Evolutionary conservation across 176 grass and related monocot genomes (phyloP), one percentile per base, ranked within the genome.

Genomic region (Carex littledalei): DNA sequence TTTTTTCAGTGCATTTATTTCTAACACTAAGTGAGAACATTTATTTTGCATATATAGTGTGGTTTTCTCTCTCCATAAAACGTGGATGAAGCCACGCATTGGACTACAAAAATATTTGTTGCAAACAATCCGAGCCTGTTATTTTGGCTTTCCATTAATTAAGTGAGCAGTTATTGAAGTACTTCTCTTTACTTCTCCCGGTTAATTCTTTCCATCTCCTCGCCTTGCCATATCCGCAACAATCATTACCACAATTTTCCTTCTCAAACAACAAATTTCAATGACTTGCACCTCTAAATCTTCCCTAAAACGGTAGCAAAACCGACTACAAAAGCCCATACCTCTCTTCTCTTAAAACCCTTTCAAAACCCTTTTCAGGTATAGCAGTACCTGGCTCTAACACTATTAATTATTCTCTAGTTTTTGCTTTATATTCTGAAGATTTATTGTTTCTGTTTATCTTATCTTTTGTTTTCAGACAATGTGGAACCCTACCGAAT

Each of bases 201-300:
- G 37, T 56, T 64, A 35, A 21, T 64, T 61, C 10, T 43, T 82
- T 82, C 80, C 24, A 66, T 82, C 80, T 82, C 80, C 21, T 82
- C 79, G 52, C 37, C 80, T 82, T 66, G 59, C 61, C 80, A 82
- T 82, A 64, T 82, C 35, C 11, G 39, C 80, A 82, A 37, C 80
- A 82, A 82, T 82, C 80, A 82, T 82, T 64, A 66, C 80, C 80
- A 82, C 45, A 63, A 63, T 45, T 49, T 66, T 82, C 80, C 58
- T 53, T 76, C 71, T 29, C 71, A 26, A 50, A 71, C 67, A 76
- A 26, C 52, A 76, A 76, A 53, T 53, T 76, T 54, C 71, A 76
- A 76, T 76, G 21, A 76, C 71, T 76, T 76, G 71, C 71, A 76
- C 47, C 45, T 76, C 71, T 76, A 76, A 76, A 76, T 24, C 71